These are phyloP conservation scores for Boletus insuetus DNA, from an alignment of 768 basidiomycete species.

Conservation along the genomic window DNA sequence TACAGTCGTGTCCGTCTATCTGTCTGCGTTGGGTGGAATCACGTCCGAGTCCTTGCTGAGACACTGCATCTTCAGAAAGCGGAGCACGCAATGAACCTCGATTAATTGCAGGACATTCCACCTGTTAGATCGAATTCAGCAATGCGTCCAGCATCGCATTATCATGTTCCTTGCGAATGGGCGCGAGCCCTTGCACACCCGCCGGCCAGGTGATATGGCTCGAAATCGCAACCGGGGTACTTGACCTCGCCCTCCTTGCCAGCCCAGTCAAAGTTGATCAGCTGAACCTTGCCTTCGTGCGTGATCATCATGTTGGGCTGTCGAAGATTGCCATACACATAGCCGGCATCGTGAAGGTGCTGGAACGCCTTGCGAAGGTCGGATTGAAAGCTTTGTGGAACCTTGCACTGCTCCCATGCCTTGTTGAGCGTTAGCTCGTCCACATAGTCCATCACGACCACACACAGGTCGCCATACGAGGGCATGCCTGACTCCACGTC, in stretches of 20 bases:
- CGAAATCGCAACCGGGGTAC: neutral
- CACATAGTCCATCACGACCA: constrained; percentile 42
- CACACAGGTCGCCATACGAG: constrained; percentile 19
- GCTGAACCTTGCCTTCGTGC: neutral
- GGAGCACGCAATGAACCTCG: no score
- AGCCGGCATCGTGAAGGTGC: constrained; percentile 28
- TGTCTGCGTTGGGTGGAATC: no score
- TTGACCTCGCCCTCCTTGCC: constrained; percentile 1
- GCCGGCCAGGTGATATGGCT: neutral
- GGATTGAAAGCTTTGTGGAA: constrained; percentile 11
- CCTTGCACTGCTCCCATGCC: neutral
- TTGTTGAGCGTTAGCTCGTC: constrained; percentile 7
- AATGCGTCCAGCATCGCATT: constrained; percentile 20
- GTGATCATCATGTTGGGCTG: constrained; percentile 33
- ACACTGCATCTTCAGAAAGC: no score
- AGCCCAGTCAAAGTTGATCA: constrained; percentile 11
- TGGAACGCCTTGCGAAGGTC: constrained; percentile 21
- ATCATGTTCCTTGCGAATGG: constrained; percentile 7
- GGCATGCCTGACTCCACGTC: constrained; percentile 2
- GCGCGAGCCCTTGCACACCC: neutral
- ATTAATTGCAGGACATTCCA: no score
- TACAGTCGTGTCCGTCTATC: no score
- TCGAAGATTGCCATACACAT: constrained; percentile 41
- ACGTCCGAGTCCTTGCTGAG: no score
- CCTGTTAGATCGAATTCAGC: neutral